Evolutionary conservation across 2,329 filamentous ascomycete species (phyloP).

Genomic region (Neofusicoccum cordaticola): DNA sequence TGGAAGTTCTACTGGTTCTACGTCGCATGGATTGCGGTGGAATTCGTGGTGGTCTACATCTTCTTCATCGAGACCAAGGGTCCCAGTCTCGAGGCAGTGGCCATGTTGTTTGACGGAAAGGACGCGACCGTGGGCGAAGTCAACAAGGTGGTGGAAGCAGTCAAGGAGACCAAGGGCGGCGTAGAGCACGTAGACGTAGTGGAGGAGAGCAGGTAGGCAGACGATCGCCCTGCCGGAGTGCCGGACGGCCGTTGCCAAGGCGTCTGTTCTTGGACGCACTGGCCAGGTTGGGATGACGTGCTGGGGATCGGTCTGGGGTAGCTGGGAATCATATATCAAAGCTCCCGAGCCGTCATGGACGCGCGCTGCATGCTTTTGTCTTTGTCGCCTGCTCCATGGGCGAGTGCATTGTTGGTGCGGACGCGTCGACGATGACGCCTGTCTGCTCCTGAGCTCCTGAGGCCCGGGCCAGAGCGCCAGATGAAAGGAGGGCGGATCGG

Average conservation of each 20-base stretch:
- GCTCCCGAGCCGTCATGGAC: background rate
- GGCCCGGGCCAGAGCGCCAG: background rate
- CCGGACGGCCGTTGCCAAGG: background rate
- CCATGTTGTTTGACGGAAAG: conserved; percentile 25
- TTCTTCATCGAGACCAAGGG: conserved; percentile 30
- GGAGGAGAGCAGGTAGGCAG: background rate
- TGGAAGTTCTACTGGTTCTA: conserved; percentile 47
- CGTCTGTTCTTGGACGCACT: conserved; percentile 4
- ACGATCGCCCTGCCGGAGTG: background rate
- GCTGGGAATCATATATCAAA: conserved; percentile 6
- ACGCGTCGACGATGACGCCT: background rate
- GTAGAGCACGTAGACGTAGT: background rate
- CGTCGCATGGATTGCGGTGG: conserved; percentile 1
- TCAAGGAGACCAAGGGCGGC: background rate
- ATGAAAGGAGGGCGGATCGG: conserved; percentile 12
- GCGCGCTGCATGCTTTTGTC: background rate
- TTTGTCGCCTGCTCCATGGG: too few species aligned
- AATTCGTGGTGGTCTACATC: conserved; percentile 22
- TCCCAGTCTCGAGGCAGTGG: conserved; percentile 26
- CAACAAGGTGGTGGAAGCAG: conserved; percentile 2
- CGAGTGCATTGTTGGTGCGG: background rate
- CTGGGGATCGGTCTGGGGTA: conserved; percentile 11
- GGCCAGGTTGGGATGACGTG: conserved; percentile 9
- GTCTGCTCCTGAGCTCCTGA: background rate
- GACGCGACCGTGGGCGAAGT: conserved; percentile 18